Percentiles rank a stretch among this genome's conserved stretches.
Conservation (phyloP, 805 yeast species). For the Isabelozyma rhagii region DNA sequence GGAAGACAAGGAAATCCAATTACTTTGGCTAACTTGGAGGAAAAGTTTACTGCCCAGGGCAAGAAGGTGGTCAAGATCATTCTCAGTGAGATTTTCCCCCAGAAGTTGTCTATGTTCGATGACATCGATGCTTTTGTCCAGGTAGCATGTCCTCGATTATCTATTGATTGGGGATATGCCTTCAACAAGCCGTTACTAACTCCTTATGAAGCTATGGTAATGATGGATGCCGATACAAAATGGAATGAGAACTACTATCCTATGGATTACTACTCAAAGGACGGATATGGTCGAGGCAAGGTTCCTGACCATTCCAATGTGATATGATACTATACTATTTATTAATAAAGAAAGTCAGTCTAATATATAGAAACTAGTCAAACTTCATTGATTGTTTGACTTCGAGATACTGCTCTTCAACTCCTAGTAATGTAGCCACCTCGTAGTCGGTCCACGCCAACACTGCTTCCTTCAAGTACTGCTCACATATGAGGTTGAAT, state of each 20-base stretch:
- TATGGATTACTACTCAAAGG: conserved; percentile 90
- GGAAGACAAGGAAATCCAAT: conserved; percentile 92
- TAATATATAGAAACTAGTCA: conserved; percentile 2
- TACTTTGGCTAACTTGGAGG: conserved; percentile 68
- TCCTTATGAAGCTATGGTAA: conserved; percentile 94
- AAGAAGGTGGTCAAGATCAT: conserved; percentile 75
- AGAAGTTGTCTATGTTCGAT: conserved; percentile 85
- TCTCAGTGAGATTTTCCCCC: conserved; percentile 90
- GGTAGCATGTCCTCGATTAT: conserved; percentile 94
- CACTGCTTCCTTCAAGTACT: conserved; percentile 28
- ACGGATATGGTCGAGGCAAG: conserved; percentile 90
- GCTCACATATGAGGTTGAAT: conserved; percentile 31
- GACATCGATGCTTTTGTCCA: conserved; percentile 94
- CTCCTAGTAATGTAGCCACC: conserved; percentile 68
- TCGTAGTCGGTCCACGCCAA: conserved; percentile 57
- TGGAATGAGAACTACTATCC: conserved; percentile 74
- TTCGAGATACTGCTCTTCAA: conserved; percentile 34
- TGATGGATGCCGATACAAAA: conserved; percentile 66
- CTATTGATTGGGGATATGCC: conserved; percentile 99
- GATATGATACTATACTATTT: neutral
- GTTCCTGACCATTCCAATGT: conserved; percentile 44
- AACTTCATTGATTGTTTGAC: conserved; percentile 14
- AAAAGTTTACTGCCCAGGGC: conserved; percentile 50
- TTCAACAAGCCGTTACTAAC: conserved; percentile 87
- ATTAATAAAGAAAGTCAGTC: neutral